Evolutionary conservation across 495 filamentous ascomycete genomes (phyloP).

Genomic region (Neurospora sp.): DNA sequence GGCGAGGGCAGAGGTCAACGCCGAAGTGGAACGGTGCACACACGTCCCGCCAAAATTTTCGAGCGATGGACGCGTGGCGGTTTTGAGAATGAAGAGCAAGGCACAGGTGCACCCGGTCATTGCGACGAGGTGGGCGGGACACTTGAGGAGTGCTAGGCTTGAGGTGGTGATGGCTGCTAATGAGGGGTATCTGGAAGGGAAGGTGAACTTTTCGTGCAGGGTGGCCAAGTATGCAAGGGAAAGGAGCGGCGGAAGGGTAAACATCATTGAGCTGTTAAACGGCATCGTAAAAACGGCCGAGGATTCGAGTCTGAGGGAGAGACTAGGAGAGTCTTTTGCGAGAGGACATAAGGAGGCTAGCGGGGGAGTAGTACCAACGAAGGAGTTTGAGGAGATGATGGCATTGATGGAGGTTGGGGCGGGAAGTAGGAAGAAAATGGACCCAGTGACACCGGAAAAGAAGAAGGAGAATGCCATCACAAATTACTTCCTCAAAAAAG

Average conservation of each 20-base stretch:
- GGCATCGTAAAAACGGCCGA: conserved; percentile 30
- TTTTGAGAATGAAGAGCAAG: conserved; percentile 41
- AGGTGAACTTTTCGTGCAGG: conserved; percentile 51
- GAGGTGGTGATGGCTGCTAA: conserved; percentile 51
- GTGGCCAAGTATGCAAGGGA: conserved; percentile 36
- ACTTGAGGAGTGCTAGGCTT: conserved; percentile 38
- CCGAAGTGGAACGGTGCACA: conserved; percentile 44
- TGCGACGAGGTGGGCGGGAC: conserved; percentile 47
- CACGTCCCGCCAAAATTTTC: conserved; percentile 48
- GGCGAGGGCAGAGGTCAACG: conserved; percentile 40
- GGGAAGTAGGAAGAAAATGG: conserved; percentile 23
- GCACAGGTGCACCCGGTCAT: conserved; percentile 51
- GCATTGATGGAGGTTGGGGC: conserved; percentile 41
- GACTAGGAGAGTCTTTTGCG: conserved; percentile 46
- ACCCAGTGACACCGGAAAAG: not conserved
- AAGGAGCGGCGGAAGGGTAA: conserved; percentile 26
- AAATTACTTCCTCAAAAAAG: not conserved
- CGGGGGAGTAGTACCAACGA: conserved; percentile 42
- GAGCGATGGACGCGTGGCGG: conserved; percentile 44
- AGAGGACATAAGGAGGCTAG: conserved; percentile 49
- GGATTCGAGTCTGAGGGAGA: conserved; percentile 30
- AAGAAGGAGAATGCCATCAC: not conserved
- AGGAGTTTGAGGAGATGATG: conserved; percentile 49
- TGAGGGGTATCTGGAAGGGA: conserved; percentile 43
- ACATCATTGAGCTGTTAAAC: conserved; percentile 44